Evolutionary conservation across 2,329 filamentous ascomycete genomes (phyloP).

Genomic region (Colletotrichum higginsianum): DNA sequence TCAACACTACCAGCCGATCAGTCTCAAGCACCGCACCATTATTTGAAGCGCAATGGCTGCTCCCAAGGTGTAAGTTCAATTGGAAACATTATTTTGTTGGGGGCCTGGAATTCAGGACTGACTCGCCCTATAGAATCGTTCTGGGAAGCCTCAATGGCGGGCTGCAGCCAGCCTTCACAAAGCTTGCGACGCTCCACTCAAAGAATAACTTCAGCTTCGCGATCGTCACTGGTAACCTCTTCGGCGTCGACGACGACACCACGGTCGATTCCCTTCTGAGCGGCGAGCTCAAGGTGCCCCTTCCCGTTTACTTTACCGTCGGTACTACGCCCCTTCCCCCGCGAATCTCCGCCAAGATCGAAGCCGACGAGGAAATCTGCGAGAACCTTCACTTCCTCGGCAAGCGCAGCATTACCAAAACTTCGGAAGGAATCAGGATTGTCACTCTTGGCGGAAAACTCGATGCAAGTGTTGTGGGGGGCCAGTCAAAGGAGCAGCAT

Average conservation of each 20-base stretch:
- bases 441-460: conserved; percentile 86
- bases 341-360: conserved; percentile 79
- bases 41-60: conserved; percentile 57
- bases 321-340: conserved; percentile 81
- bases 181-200: conserved; percentile 83
- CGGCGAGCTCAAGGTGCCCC: conserved; percentile 80
- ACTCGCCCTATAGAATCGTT: conserved; percentile 73
- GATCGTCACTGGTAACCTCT: conserved; percentile 87
- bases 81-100: neutral
- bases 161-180: conserved; percentile 82
- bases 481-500: conserved; percentile 79
- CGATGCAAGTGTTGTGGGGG: conserved; percentile 72
- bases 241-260: conserved; percentile 73
- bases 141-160: conserved; percentile 87
- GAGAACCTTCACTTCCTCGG: conserved; percentile 93
- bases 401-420: conserved; percentile 89
- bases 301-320: conserved; percentile 93
- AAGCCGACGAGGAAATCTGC: conserved; percentile 82
- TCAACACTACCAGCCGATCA: conserved; percentile 16
- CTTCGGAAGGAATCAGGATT: conserved; percentile 88
- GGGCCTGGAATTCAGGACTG: neutral
- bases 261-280: conserved; percentile 75
- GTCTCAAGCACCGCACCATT: neutral
- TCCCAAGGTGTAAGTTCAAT: conserved; percentile 62
- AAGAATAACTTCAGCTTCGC: conserved; percentile 93